phyloP scores from a whole-genome alignment of 352 stramenopile genomes.

The Discostella stelligera region DNA sequence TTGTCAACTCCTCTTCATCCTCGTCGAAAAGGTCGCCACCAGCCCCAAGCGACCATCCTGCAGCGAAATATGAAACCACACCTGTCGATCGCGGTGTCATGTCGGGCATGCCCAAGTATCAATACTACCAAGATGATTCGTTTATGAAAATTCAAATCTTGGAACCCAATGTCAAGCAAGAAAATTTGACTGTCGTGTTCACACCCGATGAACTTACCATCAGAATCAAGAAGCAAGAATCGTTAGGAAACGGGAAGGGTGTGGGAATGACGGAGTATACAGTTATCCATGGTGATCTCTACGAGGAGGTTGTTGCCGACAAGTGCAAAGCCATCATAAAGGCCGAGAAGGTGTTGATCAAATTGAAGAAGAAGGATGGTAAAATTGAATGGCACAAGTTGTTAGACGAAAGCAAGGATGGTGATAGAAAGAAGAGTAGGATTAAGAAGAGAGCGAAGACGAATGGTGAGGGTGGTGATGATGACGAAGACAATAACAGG shows the following conservation, averaged over 20 bases:
- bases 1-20: not conserved
- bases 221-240: slow-evolving; percentile 53
- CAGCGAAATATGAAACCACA: slow-evolving; percentile 7
- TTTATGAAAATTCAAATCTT: slow-evolving; percentile 81
- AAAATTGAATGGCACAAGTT: slow-evolving; percentile 79
- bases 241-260: not conserved
- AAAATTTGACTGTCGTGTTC: slow-evolving; percentile 67
- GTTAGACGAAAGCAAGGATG: slow-evolving; percentile 57
- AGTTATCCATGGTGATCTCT: slow-evolving; percentile 73
- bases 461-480: not conserved
- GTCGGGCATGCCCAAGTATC: slow-evolving; percentile 75
- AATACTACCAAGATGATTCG: slow-evolving; percentile 82
- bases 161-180: slow-evolving; percentile 56
- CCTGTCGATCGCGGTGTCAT: slow-evolving; percentile 12
- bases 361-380: slow-evolving; percentile 76
- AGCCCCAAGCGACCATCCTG: slow-evolving; percentile 7
- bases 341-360: slow-evolving; percentile 80
- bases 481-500: slow-evolving; percentile 5
- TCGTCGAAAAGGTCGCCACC: not conserved
- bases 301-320: slow-evolving; percentile 64
- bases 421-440: slow-evolving; percentile 27
- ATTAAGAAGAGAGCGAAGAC: slow-evolving; percentile 31
- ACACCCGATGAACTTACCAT: slow-evolving; percentile 63
- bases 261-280: slow-evolving; percentile 48
- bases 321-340: slow-evolving; percentile 72